Conservation (phyloP, 2,329 filamentous ascomycete species). For the Hypoxylon sp. region DNA sequence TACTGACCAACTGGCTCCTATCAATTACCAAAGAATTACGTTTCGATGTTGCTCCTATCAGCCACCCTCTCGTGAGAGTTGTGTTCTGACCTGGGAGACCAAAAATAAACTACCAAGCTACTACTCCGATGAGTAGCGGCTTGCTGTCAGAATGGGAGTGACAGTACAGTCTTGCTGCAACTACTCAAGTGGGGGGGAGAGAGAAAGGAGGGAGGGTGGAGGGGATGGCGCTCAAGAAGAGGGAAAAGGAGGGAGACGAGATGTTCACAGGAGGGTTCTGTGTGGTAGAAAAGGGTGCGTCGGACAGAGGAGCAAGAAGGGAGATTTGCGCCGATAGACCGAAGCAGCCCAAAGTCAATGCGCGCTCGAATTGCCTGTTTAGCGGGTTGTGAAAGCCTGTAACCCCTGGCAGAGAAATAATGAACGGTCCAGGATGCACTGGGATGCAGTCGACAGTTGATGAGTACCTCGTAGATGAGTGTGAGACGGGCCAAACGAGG, state of each 20-base stretch:
- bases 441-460: constrained; percentile 19
- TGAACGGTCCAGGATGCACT: constrained; percentile 13
- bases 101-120: constrained; percentile 39
- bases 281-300: constrained; percentile 42
- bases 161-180: constrained; percentile 51
- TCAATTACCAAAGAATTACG: constrained; percentile 26
- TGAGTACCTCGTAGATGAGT: constrained; percentile 5
- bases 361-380: constrained; percentile 31
- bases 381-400: constrained; percentile 12
- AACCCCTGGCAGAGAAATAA: constrained; percentile 25
- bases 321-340: constrained; percentile 43
- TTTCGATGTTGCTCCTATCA: constrained; percentile 24
- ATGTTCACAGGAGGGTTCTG: constrained; percentile 34
- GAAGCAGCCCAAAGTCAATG: constrained; percentile 36
- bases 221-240: constrained; percentile 40
- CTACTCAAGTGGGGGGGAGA: constrained; percentile 39
- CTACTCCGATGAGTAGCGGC: constrained; percentile 37
- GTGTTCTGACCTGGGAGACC: constrained; percentile 34
- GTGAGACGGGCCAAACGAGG: constrained; percentile 40
- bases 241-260: constrained; percentile 40
- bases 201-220: constrained; percentile 27
- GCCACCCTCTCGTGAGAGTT: constrained; percentile 32
- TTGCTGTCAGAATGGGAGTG: constrained; percentile 41
- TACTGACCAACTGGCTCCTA: constrained; percentile 37
- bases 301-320: constrained; percentile 43